Evolutionary conservation across 2,329 filamentous ascomycete species (phyloP).

Genomic region (Trichoderma simmonsii): DNA sequence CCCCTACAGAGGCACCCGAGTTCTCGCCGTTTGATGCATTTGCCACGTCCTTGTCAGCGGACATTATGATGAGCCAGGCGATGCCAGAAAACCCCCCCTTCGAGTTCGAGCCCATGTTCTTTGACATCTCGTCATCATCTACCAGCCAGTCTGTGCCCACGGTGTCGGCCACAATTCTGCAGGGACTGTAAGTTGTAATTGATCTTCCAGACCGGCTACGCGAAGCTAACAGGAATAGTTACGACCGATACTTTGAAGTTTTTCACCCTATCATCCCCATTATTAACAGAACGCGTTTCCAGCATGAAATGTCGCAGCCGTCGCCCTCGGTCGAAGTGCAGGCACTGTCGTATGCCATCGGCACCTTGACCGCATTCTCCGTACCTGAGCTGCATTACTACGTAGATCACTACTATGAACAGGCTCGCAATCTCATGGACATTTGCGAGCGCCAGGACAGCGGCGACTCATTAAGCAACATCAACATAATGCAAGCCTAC

Average conservation of each 20-base stretch:
- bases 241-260: constrained; percentile 13
- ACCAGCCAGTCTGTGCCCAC: neutral
- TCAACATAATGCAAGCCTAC: constrained; percentile 10
- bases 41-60: neutral
- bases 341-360: constrained; percentile 8
- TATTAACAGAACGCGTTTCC: constrained; percentile 9
- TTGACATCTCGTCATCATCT: neutral
- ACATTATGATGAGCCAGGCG: neutral
- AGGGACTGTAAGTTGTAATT: neutral
- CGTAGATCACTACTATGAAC: constrained; percentile 8
- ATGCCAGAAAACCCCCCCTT: neutral
- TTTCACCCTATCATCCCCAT: constrained; percentile 17
- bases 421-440: constrained; percentile 11
- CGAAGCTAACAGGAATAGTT: neutral
- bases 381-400: neutral
- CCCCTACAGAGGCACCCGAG: neutral
- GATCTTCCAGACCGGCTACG: neutral
- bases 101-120: neutral
- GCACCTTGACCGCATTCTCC: constrained; percentile 8
- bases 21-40: neutral
- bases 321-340: neutral
- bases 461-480: constrained; percentile 3
- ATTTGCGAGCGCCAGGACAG: constrained; percentile 16
- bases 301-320: neutral
- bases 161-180: neutral